phyloP scores from a whole-genome alignment of 169 alveolate genomes.

The Perkinsus olseni region DNA sequence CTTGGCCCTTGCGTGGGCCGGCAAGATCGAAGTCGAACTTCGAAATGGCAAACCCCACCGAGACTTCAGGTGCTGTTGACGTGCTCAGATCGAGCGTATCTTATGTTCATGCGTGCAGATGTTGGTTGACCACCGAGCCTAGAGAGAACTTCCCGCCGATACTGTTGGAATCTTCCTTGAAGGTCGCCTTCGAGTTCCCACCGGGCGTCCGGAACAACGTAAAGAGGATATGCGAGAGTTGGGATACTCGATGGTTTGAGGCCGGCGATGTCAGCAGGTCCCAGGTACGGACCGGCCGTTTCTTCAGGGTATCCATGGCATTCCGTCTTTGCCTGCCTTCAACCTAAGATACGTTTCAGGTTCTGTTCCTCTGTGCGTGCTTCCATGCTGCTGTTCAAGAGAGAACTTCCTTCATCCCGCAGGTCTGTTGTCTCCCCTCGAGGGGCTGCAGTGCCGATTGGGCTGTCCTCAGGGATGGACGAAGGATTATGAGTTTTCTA shows the following conservation, averaged over 20 bases:
- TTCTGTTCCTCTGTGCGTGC: constrained; percentile 74
- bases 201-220: constrained; percentile 83
- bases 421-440: too few species aligned
- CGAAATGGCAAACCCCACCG: constrained; percentile 24
- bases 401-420: constrained; percentile 81
- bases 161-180: constrained; percentile 68
- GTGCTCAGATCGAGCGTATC: neutral
- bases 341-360: constrained; percentile 37
- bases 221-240: constrained; percentile 63
- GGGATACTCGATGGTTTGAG: constrained; percentile 54
- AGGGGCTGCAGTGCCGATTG: too few species aligned
- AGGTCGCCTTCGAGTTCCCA: constrained; percentile 82
- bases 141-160: constrained; percentile 79
- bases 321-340: neutral
- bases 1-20: constrained; percentile 79
- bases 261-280: constrained; percentile 19
- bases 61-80: constrained; percentile 50
- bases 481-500: constrained; percentile 81
- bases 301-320: neutral
- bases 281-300: neutral
- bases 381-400: constrained; percentile 81
- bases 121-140: constrained; percentile 83
- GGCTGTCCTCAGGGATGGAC: constrained; percentile 65
- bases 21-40: constrained; percentile 71
- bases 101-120: neutral